Evolutionary conservation across 176 grass and related monocot genomes (phyloP), one percentile per base, ranked within the genome.

Genomic region (Eleusine coracana): DNA sequence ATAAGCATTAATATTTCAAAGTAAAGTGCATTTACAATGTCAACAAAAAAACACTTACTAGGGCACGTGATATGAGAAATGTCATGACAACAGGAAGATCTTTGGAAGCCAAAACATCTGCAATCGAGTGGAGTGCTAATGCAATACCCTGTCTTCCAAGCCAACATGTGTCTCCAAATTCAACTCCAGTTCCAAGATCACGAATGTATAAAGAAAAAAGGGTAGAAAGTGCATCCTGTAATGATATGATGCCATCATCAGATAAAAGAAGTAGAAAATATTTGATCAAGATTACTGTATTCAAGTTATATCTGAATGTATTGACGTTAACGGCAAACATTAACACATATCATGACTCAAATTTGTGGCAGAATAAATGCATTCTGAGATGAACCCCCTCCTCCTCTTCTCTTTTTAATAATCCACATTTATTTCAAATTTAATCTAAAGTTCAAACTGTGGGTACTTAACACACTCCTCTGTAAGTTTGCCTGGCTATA

Each of bases 21-120:
- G 27, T 18, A 59, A 21, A n/a, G 50, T 38, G 44, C 50, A 58
- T 52, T 66, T 18, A 75, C 46, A 72, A 77, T 45, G 77, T 82
- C 27, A 34, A 73, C 34, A 67, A 59, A 65, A 36, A 27, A 66
- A 69, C 18, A 60, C 78, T 91, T 88, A 95, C 96, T 79, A 98
- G 84, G 14, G 96, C 92, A 77, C 90, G 92, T 78, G 96, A 98
- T 89, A 98, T 98, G 70, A 98, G 86, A 85, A 98, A 98, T 77
- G 96, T 95, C 91, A 98, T 98, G 49, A 98, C 85, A 84, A 93
- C 85, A 76, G 96, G 96, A 77, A 98, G 90, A 90, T 98, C 91
- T 87, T 95, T 98, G 73, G 89, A 88, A 74, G 89, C 87, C 82
- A 98, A 90, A 71, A 98, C 85, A 91, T 98, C 96, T 42, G 91